phyloP scores from a whole-genome alignment of 495 filamentous ascomycete genomes.

The Massariosphaeria phaeospora region DNA sequence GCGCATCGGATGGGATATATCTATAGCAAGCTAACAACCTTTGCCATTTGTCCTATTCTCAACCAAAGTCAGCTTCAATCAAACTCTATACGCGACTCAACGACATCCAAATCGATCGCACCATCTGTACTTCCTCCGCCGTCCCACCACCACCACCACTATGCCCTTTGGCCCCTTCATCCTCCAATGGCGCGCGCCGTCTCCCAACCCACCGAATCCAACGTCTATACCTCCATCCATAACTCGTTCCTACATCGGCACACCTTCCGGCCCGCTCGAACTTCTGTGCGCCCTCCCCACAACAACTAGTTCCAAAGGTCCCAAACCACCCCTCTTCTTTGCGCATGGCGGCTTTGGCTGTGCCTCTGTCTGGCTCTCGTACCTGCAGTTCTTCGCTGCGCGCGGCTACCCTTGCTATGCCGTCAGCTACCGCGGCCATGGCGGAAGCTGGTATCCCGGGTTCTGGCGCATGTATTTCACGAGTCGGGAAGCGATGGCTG shows the following conservation, averaged over 20 bases:
- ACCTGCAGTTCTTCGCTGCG: slow-evolving; percentile 43
- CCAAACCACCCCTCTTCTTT: slow-evolving; percentile 39
- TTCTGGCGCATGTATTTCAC: slow-evolving; percentile 42
- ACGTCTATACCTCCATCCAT: slow-evolving; percentile 36
- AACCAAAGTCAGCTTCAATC: too few relatives aligned
- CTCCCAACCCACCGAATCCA: slow-evolving; percentile 18
- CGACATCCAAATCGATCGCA: too few relatives aligned
- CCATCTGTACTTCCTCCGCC: too few relatives aligned
- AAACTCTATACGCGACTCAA: too few relatives aligned
- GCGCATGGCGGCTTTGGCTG: slow-evolving; percentile 46
- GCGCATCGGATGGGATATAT: too few relatives aligned
- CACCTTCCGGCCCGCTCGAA: slow-evolving; percentile 42
- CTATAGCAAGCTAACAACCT: too few relatives aligned
- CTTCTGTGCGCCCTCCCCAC: slow-evolving; percentile 35
- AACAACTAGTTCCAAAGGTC: background rate
- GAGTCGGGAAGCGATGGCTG: slow-evolving; percentile 41
- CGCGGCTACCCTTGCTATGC: slow-evolving; percentile 46
- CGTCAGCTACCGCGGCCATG: slow-evolving; percentile 49
- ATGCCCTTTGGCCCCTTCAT: slow-evolving; percentile 27
- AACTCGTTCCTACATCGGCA: slow-evolving; percentile 37
- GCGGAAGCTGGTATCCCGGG: slow-evolving; percentile 45
- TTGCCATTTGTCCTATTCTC: too few relatives aligned
- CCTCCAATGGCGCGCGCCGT: slow-evolving; percentile 22
- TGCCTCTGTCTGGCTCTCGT: slow-evolving; percentile 47
- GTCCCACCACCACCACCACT: too few relatives aligned